Evolutionary conservation across 2,329 filamentous ascomycete genomes (phyloP).

Genomic region (Clonostachys byssicola): DNA sequence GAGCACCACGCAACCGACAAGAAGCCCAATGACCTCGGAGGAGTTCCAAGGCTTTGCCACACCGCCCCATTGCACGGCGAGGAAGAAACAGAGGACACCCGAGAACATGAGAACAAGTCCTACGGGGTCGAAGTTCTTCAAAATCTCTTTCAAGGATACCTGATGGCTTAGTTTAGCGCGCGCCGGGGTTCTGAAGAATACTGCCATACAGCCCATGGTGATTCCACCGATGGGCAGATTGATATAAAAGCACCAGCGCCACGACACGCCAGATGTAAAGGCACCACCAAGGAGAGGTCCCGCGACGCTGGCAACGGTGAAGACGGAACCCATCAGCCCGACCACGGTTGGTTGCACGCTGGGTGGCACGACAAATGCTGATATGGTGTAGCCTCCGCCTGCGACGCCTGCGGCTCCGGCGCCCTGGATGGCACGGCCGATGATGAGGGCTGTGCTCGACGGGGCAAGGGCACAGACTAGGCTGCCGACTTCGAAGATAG

Average conservation of each 20-base stretch:
- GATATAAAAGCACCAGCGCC: conserved; percentile 20
- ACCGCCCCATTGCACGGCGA: conserved; percentile 55
- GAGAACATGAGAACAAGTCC: conserved; percentile 45
- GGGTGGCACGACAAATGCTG: neutral
- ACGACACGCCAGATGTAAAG: conserved; percentile 13
- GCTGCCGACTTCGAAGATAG: conserved; percentile 5
- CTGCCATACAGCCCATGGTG: conserved; percentile 39
- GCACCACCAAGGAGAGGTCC: conserved; percentile 16
- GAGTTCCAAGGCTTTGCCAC: conserved; percentile 43
- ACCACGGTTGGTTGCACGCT: neutral
- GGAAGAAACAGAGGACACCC: conserved; percentile 44
- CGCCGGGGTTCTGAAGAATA: conserved; percentile 37
- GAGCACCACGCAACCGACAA: conserved; percentile 42
- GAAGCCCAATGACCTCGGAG: conserved; percentile 42
- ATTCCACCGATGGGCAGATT: conserved; percentile 43
- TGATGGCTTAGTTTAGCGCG: conserved; percentile 22
- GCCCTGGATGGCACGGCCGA: conserved; percentile 57
- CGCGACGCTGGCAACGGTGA: conserved; percentile 12
- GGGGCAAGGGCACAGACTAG: conserved; percentile 5
- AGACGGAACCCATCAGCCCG: conserved; percentile 12
- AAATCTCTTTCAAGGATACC: conserved; percentile 23
- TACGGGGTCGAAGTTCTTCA: conserved; percentile 41
- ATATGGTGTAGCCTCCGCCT: conserved; percentile 62
- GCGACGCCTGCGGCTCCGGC: conserved; percentile 66
- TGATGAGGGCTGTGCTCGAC: conserved; percentile 3